These are phyloP conservation scores for Trichoderma sp. DNA, from an alignment of 2,329 filamentous ascomycete genomes.

Conservation along the genomic window DNA sequence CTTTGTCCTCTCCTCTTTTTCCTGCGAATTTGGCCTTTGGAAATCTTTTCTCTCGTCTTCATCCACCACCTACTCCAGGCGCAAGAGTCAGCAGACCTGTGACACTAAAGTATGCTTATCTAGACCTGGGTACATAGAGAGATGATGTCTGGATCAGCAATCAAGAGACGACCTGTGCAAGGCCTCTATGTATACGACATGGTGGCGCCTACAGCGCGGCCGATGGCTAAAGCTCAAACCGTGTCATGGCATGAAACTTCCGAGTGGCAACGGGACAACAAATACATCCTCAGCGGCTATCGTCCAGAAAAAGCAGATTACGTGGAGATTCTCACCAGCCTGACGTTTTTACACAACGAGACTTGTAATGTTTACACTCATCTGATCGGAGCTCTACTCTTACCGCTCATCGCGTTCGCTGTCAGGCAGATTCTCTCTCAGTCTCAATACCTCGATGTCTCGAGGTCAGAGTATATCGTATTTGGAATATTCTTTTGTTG, in stretches of 20 bases:
- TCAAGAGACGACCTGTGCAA: slow-evolving; percentile 6
- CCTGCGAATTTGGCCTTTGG: no score
- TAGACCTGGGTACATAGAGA: no score
- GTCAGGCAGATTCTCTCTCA: not conserved
- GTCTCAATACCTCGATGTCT: not conserved
- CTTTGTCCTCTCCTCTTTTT: no score
- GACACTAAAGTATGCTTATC: not conserved
- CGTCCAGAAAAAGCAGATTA: slow-evolving; percentile 7
- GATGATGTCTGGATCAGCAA: slow-evolving; percentile 1
- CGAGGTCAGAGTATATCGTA: not conserved
- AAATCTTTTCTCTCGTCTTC: no score
- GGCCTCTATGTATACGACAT: not conserved
- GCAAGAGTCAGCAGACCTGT: not conserved
- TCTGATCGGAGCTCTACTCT: not conserved
- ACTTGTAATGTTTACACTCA: slow-evolving; percentile 17
- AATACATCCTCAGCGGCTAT: slow-evolving; percentile 7
- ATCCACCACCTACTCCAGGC: no score
- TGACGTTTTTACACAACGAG: slow-evolving; percentile 8
- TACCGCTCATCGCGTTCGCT: not conserved
- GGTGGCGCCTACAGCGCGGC: not conserved
- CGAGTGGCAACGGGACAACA: slow-evolving; percentile 14
- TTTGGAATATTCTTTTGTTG: slow-evolving; percentile 12
- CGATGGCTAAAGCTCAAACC: not conserved
- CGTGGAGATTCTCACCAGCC: not conserved
- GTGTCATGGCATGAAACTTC: slow-evolving; percentile 3